Evolutionary conservation across 2,329 filamentous ascomycete species (phyloP).

Genomic region (Colletotrichum sp.): DNA sequence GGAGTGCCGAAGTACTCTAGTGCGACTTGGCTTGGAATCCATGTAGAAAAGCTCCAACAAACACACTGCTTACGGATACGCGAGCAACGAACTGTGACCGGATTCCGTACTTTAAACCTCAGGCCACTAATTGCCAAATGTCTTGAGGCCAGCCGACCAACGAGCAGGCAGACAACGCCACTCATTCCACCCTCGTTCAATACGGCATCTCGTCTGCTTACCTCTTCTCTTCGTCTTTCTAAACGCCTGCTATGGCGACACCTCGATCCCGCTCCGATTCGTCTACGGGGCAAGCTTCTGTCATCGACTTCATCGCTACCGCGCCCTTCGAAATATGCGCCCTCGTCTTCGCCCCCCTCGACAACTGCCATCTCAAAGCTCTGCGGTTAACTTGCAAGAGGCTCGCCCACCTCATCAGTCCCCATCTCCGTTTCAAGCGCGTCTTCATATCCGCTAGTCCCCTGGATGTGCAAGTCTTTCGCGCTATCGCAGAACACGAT

Average conservation of each 20-base stretch:
- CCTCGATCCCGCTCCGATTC: too few species aligned
- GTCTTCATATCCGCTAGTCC: slow-evolving; percentile 46
- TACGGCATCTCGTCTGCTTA: neutral
- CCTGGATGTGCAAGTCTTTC: slow-evolving; percentile 40
- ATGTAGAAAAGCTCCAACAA: too few species aligned
- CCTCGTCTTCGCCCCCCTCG: neutral
- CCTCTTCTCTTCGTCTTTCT: neutral
- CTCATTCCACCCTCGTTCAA: fast-evolving
- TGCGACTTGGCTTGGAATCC: too few species aligned
- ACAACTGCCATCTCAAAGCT: neutral
- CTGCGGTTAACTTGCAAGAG: neutral
- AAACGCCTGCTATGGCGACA: neutral
- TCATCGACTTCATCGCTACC: neutral
- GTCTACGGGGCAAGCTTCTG: neutral
- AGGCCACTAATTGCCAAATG: too few species aligned
- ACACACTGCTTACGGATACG: too few species aligned
- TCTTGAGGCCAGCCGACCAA: too few species aligned
- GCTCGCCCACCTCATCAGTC: neutral
- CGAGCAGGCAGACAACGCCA: too few species aligned
- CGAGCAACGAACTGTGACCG: too few species aligned
- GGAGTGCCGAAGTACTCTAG: too few species aligned
- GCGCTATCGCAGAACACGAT: slow-evolving; percentile 39
- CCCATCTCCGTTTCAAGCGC: slow-evolving; percentile 20
- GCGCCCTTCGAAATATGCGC: neutral
- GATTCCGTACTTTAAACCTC: too few species aligned